Conservation (phyloP, 2,329 filamentous ascomycete genomes). For the Trichoderma sp. region DNA sequence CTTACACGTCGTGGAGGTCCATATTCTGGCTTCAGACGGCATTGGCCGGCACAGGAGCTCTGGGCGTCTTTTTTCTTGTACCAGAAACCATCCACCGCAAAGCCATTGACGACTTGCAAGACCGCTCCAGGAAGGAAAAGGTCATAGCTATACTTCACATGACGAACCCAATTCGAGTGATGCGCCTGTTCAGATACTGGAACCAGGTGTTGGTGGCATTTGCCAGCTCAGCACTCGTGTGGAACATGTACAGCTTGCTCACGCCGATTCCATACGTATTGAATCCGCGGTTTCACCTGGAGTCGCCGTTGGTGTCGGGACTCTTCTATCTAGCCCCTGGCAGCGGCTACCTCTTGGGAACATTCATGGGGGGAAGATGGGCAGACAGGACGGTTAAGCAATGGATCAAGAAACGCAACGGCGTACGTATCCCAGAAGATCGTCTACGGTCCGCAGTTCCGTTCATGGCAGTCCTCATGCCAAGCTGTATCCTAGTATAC, state of each 20-base stretch:
- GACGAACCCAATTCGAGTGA: constrained; percentile 64
- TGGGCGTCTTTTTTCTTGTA: constrained; percentile 64
- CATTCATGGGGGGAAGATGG: constrained; percentile 69
- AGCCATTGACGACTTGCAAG: constrained; percentile 59
- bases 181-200: constrained; percentile 64
- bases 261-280: constrained; percentile 71
- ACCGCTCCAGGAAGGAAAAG: constrained; percentile 50
- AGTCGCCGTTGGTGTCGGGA: constrained; percentile 63
- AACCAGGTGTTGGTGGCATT: constrained; percentile 62
- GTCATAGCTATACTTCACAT: constrained; percentile 56
- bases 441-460: constrained; percentile 58
- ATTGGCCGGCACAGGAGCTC: constrained; percentile 57
- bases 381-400: constrained; percentile 65
- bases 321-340: constrained; percentile 75
- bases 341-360: constrained; percentile 66
- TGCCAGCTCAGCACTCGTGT: constrained; percentile 63
- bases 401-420: constrained; percentile 59
- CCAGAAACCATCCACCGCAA: constrained; percentile 71
- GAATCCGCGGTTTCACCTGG: constrained; percentile 70
- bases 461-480: constrained; percentile 58
- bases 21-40: constrained; percentile 78
- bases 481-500: constrained; percentile 63
- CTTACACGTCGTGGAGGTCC: constrained; percentile 67
- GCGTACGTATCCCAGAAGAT: constrained; percentile 65
- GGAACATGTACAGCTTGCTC: constrained; percentile 65